Base-by-base conservation (phyloP, 1,284 basidiomycete genomes). In the Nidula niveotomentosa region DNA sequence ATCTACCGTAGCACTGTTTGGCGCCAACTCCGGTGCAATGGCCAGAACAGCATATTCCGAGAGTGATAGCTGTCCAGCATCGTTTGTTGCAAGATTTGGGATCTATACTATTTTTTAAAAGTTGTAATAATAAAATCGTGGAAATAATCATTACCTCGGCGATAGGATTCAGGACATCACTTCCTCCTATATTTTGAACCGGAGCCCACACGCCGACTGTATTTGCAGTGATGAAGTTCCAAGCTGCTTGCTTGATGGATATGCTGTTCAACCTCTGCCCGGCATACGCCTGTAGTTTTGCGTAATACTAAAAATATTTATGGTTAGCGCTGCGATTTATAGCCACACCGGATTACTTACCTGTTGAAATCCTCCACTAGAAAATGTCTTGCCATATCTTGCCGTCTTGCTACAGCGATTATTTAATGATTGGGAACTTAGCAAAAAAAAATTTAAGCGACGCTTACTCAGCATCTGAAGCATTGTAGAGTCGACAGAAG, bases 211-310 rank as follows among this genome's bases (percentile, higher is more conserved):
- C 65, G 2, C 72, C 73, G n/a, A 68, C 66, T 6, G 63, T 72
- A 53, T 70, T 72, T 1, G 58, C 61, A 44, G 61, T 70, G 46
- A 76, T 63, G 36, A 68, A 60, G 36, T 65, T 58, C 74, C 75
- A 76, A 8, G 76, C 76, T 1, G 68, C 65, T 62, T 75, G 69
- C 53, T 74, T 72, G 9, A 76, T 55, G 0, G 65, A 48, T 8
- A 63, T 62, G 49, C 75, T 66, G 39, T 71, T 70, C 8, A 74
- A 62, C 7, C 75, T 68, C 56, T 73, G 51, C 1, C 74, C 76
- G 30, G 75, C 75, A 41, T 76, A 77, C 6, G 73, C 74, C 62
- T 75, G 73, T 4, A 76, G 60, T 56, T 75, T 76, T n/a, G 73
- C 73, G 53, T 77, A 76, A 23, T 66, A 65, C 71, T 74, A 52